A percentile compares a stretch with the other conserved stretches of the same genome.
Evolutionary conservation across 352 stramenopile species (phyloP).

Genomic region (Phytophthora pini): DNA sequence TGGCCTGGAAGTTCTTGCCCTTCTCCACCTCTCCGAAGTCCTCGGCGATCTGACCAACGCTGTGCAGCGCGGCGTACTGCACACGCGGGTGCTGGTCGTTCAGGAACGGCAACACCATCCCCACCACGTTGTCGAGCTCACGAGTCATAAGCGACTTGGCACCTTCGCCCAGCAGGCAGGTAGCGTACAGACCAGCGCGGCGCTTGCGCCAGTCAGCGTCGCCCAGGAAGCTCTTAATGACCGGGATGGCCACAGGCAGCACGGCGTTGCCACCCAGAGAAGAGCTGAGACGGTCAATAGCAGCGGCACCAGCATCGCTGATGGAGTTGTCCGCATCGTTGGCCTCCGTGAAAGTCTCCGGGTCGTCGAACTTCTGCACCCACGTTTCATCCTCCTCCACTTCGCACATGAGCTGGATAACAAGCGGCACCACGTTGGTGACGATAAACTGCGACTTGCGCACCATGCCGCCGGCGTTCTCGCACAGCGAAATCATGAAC

Average conservation of each 20-base stretch:
- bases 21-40: constrained; percentile 87
- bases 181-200: constrained; percentile 80
- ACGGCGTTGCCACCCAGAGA: constrained; percentile 77
- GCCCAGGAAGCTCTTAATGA: constrained; percentile 69
- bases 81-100: constrained; percentile 78
- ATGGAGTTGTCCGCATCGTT: constrained; percentile 69
- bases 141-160: constrained; percentile 82
- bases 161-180: constrained; percentile 77
- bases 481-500: constrained; percentile 81
- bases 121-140: constrained; percentile 79
- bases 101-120: constrained; percentile 72
- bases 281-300: constrained; percentile 80
- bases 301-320: constrained; percentile 73
- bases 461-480: constrained; percentile 84
- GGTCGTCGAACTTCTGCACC: constrained; percentile 81
- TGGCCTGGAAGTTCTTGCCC: constrained; percentile 89
- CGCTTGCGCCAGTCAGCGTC: constrained; percentile 80
- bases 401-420: constrained; percentile 84
- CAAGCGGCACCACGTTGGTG: constrained; percentile 70
- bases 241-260: constrained; percentile 78
- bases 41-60: constrained; percentile 81
- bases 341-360: constrained; percentile 74
- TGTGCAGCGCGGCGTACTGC: constrained; percentile 86
- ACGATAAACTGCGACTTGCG: constrained; percentile 78
- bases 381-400: constrained; percentile 80